These are phyloP conservation scores for Emmonsia crescens DNA, from an alignment of 2,329 filamentous ascomycete genomes.

Conservation along the genomic window DNA sequence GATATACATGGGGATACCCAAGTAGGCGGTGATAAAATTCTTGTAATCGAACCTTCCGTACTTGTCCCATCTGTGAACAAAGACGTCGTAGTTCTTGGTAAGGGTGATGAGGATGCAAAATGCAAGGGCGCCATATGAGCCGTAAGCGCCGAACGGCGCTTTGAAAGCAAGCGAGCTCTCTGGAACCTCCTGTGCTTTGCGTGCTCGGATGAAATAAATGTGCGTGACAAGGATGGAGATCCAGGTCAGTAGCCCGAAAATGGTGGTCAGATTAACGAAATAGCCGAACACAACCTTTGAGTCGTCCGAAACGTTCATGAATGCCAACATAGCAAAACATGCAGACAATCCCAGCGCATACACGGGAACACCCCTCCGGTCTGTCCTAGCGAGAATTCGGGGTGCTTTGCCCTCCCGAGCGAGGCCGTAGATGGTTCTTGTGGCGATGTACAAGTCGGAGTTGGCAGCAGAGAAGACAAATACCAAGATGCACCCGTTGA, in stretches of 20 bases:
- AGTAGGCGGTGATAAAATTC: slow-evolving; percentile 39
- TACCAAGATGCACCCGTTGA: slow-evolving; percentile 66
- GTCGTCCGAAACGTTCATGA: slow-evolving; percentile 31
- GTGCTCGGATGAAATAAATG: slow-evolving; percentile 36
- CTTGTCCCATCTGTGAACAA: slow-evolving; percentile 40
- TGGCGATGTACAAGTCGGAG: slow-evolving; percentile 51
- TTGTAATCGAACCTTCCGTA: slow-evolving; percentile 47
- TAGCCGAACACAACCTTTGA: slow-evolving; percentile 35
- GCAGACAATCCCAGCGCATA: slow-evolving; percentile 32
- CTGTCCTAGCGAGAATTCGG: slow-evolving; percentile 58
- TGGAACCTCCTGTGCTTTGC: slow-evolving; percentile 29
- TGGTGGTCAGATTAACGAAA: slow-evolving; percentile 36
- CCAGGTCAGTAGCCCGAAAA: slow-evolving; percentile 38
- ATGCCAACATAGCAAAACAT: slow-evolving; percentile 34
- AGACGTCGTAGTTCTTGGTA: slow-evolving; percentile 69
- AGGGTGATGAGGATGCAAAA: slow-evolving; percentile 54
- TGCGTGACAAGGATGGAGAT: slow-evolving; percentile 37
- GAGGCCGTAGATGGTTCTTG: slow-evolving; percentile 68
- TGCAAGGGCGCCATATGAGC: slow-evolving; percentile 52
- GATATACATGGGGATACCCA: slow-evolving; percentile 32
- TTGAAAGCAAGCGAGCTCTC: slow-evolving; percentile 31
- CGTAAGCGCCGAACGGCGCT: slow-evolving; percentile 40
- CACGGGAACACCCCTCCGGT: slow-evolving; percentile 42
- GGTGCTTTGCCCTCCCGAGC: slow-evolving; percentile 63
- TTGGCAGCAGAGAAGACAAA: slow-evolving; percentile 62